Percentiles rank a stretch among this genome's conserved stretches.
These are phyloP conservation scores for Fraxinus sp. DNA, from an alignment of 305 asterid species.

Conservation along the genomic window DNA sequence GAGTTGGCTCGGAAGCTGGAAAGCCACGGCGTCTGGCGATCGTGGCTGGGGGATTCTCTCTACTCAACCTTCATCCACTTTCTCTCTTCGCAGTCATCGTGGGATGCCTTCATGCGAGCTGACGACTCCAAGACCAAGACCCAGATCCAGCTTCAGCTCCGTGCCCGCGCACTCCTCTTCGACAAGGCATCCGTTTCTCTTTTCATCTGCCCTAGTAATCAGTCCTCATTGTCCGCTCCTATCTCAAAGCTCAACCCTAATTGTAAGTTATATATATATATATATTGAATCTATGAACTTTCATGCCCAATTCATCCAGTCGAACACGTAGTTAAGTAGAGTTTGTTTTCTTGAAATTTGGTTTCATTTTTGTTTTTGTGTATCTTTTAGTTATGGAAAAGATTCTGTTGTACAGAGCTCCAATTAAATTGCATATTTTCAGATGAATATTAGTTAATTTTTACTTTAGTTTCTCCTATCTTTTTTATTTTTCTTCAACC, in stretches of 20 bases:
- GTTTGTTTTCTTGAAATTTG: neutral
- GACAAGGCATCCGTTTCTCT: conserved; percentile 78
- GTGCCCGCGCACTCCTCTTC: conserved; percentile 90
- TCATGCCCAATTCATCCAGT: neutral
- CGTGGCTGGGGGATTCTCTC: conserved; percentile 83
- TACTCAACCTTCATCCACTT: conserved; percentile 61
- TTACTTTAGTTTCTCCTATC: neutral
- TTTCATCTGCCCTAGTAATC: conserved; percentile 30
- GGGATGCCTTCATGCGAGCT: conserved; percentile 85
- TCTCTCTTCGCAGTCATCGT: conserved; percentile 67
- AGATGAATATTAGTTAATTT: neutral
- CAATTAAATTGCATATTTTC: neutral
- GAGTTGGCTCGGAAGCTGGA: conserved; percentile 93
- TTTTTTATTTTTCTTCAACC: neutral
- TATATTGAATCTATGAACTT: neutral
- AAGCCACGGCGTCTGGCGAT: conserved; percentile 77
- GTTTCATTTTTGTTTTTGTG: neutral
- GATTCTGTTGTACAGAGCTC: neutral
- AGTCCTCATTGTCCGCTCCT: conserved; percentile 26
- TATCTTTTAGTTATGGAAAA: neutral
- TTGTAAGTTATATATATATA: conserved; percentile 41
- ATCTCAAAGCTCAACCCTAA: conserved; percentile 72
- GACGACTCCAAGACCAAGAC: conserved; percentile 56
- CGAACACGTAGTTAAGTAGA: neutral
- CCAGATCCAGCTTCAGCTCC: conserved; percentile 82